These are phyloP conservation scores for Amanita rubescens DNA, from an alignment of 768 basidiomycete genomes.

Conservation along the genomic window DNA sequence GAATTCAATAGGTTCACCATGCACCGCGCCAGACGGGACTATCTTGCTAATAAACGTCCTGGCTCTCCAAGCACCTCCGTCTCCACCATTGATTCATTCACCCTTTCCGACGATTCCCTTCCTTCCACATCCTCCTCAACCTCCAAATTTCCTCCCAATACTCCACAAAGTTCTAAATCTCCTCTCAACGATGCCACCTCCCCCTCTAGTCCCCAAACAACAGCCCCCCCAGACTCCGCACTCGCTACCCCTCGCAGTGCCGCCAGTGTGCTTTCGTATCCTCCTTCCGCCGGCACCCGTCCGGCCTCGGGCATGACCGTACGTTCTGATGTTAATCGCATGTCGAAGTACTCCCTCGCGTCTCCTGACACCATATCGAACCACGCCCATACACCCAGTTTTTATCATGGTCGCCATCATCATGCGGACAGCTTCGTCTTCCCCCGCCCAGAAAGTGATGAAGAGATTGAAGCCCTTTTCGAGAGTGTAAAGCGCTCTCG, in stretches of 20 bases:
- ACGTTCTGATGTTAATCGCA: slow-evolving; percentile 49
- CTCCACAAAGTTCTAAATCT: slow-evolving; percentile 30
- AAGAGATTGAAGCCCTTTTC: slow-evolving; percentile 77
- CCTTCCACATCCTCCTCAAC: slow-evolving; percentile 27
- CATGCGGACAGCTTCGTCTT: slow-evolving; percentile 55
- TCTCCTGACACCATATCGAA: slow-evolving; percentile 37
- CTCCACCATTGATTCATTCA: slow-evolving; percentile 52
- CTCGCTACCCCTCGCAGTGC: slow-evolving; percentile 24
- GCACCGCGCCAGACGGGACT: slow-evolving; percentile 42
- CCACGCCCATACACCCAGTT: slow-evolving; percentile 42
- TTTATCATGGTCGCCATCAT: slow-evolving; percentile 44
- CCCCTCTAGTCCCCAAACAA: slow-evolving; percentile 41
- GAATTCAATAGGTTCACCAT: slow-evolving; percentile 59
- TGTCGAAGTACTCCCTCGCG: slow-evolving; percentile 54
- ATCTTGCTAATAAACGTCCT: slow-evolving; percentile 26
- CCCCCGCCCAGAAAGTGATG: slow-evolving; percentile 66
- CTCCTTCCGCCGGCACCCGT: slow-evolving; percentile 32
- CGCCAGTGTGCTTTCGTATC: slow-evolving; percentile 18
- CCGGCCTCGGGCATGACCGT: slow-evolving; percentile 44
- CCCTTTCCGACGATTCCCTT: slow-evolving; percentile 45
- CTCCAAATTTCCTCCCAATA: slow-evolving; percentile 17
- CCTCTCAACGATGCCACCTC: slow-evolving; percentile 53
- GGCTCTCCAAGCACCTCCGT: slow-evolving; percentile 44
- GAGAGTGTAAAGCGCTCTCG: slow-evolving; percentile 67
- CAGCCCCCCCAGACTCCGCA: slow-evolving; percentile 48